These are phyloP conservation scores for Phytophthora litchii DNA, from an alignment of 352 stramenopile species.

Conservation along the genomic window DNA sequence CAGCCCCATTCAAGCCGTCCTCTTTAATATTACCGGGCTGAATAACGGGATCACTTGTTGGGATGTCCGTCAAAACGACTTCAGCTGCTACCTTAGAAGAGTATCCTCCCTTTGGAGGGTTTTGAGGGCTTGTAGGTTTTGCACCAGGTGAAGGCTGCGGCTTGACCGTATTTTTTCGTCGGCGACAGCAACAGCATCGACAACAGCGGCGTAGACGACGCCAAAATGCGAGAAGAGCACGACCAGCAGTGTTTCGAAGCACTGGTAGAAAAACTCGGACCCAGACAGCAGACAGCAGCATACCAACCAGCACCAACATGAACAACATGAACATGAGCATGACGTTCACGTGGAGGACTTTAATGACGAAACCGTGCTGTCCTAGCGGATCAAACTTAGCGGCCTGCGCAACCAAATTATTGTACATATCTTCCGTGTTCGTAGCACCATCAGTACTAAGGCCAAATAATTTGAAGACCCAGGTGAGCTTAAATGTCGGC, in stretches of 20 bases:
- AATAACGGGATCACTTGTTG: conserved; percentile 10
- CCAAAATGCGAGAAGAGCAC: conserved; percentile 44
- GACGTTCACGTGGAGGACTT: conserved; percentile 72
- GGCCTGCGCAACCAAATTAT: conserved; percentile 45
- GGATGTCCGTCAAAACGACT: conserved; percentile 21
- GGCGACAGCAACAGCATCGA: conserved; percentile 30
- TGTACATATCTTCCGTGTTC: conserved; percentile 47
- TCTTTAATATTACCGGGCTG: conserved; percentile 18
- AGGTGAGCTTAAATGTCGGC: conserved; percentile 48
- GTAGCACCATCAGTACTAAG: conserved; percentile 37
- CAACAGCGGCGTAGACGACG: conserved; percentile 21
- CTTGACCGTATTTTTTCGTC: conserved; percentile 27
- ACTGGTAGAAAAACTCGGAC: conserved; percentile 56
- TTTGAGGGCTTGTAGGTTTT: neutral
- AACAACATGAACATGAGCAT: conserved; percentile 81
- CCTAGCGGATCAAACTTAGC: conserved; percentile 55
- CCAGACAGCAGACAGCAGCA: conserved; percentile 70
- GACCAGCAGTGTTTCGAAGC: conserved; percentile 44
- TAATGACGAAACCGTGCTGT: conserved; percentile 64
- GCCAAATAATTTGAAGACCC: conserved; percentile 45
- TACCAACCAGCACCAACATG: conserved; percentile 45
- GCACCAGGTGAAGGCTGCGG: conserved; percentile 5
- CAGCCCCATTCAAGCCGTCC: conserved; percentile 13
- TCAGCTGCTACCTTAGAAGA: conserved; percentile 54
- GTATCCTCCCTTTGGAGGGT: conserved; percentile 14